Percentiles rank a stretch among this genome's conserved stretches.
Conservation (phyloP, 1,284 basidiomycete species). For the Cystobasidium pallidum region DNA sequence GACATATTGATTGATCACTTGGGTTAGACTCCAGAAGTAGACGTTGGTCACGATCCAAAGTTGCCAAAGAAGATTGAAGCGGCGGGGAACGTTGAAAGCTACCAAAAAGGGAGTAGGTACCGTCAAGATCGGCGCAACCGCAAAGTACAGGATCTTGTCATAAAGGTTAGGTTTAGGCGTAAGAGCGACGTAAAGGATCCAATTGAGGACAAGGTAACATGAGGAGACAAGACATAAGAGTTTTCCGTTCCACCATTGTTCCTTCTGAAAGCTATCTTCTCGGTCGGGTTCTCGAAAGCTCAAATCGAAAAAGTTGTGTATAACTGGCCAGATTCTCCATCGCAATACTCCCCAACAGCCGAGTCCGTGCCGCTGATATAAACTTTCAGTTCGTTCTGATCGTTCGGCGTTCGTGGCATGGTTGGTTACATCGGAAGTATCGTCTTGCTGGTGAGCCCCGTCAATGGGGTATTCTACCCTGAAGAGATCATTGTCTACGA, state of each 20-base stretch:
- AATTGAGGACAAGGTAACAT: slow-evolving; percentile 68
- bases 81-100: slow-evolving; percentile 69
- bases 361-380: slow-evolving; percentile 16
- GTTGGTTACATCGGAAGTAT: background rate
- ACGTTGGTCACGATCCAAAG: slow-evolving; percentile 54
- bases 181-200: slow-evolving; percentile 62
- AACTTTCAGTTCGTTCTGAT: slow-evolving; percentile 9
- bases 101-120: slow-evolving; percentile 63
- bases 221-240: slow-evolving; percentile 63
- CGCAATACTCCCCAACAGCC: slow-evolving; percentile 16
- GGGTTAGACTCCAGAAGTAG: slow-evolving; percentile 54
- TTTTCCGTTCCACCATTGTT: slow-evolving; percentile 26
- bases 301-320: slow-evolving; percentile 26
- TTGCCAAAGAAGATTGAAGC: slow-evolving; percentile 9
- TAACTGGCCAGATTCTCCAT: slow-evolving; percentile 23
- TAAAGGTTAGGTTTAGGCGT: slow-evolving; percentile 19
- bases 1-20: slow-evolving; percentile 13
- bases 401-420: slow-evolving; percentile 14
- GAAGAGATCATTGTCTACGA: slow-evolving; percentile 32
- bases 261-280: slow-evolving; percentile 30
- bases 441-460: background rate
- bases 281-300: slow-evolving; percentile 25
- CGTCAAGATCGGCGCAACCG: slow-evolving; percentile 59
- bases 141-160: slow-evolving; percentile 56
- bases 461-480: slow-evolving; percentile 11